phyloP scores from a whole-genome alignment of 257 asterid genomes.

The Solanum tarapatanum region DNA sequence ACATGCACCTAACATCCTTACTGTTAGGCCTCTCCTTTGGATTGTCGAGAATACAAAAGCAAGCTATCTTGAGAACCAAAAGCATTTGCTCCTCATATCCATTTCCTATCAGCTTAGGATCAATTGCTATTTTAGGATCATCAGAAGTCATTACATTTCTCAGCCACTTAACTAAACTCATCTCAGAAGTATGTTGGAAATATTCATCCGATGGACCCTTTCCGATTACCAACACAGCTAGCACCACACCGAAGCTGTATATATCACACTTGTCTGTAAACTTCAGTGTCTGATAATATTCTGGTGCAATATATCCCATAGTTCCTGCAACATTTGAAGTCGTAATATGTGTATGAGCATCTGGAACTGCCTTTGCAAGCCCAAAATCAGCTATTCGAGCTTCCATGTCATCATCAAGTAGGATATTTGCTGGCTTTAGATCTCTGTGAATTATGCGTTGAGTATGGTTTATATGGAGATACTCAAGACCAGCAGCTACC shows the following conservation, averaged over 20 bases:
- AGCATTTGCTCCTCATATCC: neutral
- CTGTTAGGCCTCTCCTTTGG: neutral
- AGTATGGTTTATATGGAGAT: slow-evolving; percentile 51
- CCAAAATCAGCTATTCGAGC: slow-evolving; percentile 16
- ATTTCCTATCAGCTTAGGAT: neutral
- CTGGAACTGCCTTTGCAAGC: neutral
- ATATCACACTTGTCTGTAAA: neutral
- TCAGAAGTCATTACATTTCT: neutral
- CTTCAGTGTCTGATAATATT: neutral
- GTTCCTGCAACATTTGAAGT: neutral
- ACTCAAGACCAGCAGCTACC: slow-evolving; percentile 68
- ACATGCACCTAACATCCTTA: slow-evolving; percentile 32
- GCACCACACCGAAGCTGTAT: neutral
- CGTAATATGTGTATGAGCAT: neutral
- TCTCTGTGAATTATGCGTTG: slow-evolving; percentile 74
- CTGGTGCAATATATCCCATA: neutral
- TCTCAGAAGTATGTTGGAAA: neutral
- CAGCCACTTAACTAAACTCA: neutral
- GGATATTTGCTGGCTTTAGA: slow-evolving; percentile 74
- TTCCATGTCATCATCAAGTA: slow-evolving; percentile 85
- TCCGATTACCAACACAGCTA: neutral
- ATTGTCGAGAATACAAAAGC: neutral
- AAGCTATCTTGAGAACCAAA: neutral
- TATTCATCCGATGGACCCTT: neutral
- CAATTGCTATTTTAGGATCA: neutral